Percentiles rank a stretch among this genome's conserved stretches.
Conservation (phyloP, 1,139 yeast genomes). For the Protomyces inundatus region DNA sequence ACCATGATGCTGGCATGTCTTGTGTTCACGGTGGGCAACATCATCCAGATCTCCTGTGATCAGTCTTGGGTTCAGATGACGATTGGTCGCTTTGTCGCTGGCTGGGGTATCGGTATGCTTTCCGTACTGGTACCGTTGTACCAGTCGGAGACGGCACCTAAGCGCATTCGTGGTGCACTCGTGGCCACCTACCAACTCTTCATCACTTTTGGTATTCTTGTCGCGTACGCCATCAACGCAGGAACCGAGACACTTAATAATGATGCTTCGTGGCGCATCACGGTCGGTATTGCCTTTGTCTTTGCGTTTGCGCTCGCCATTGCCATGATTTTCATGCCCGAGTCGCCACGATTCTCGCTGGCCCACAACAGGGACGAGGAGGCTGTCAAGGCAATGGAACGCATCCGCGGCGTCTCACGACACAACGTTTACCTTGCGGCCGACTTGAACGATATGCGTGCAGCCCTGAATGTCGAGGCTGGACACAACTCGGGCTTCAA, state of each 20-base stretch:
- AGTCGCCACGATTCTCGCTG: conserved; percentile 69
- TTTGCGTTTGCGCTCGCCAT: conserved; percentile 44
- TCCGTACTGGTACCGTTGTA: conserved; percentile 63
- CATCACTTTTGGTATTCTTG: conserved; percentile 53
- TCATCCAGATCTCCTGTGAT: conserved; percentile 49
- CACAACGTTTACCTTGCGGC: conserved; percentile 44
- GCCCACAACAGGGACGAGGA: conserved; percentile 51
- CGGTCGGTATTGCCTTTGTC: conserved; percentile 48
- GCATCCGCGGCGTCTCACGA: conserved; percentile 41
- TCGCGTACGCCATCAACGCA: conserved; percentile 63
- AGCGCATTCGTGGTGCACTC: conserved; percentile 60
- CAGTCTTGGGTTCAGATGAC: conserved; percentile 52
- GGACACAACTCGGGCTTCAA: conserved; percentile 23
- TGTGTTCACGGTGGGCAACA: conserved; percentile 49
- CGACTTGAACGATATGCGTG: conserved; percentile 43
- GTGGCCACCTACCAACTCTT: conserved; percentile 65
- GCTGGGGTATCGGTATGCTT: conserved; percentile 62
- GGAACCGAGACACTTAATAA: conserved; percentile 55
- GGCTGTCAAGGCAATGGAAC: conserved; percentile 45
- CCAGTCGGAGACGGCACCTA: conserved; percentile 68
- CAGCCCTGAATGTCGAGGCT: conserved; percentile 39
- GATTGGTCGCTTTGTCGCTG: conserved; percentile 38
- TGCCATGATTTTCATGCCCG: conserved; percentile 69
- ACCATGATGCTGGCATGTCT: conserved; percentile 47
- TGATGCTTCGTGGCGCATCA: conserved; percentile 57